Conservation (phyloP, 176 grass and related monocot genomes). For the Triticum monococcum region DNA sequence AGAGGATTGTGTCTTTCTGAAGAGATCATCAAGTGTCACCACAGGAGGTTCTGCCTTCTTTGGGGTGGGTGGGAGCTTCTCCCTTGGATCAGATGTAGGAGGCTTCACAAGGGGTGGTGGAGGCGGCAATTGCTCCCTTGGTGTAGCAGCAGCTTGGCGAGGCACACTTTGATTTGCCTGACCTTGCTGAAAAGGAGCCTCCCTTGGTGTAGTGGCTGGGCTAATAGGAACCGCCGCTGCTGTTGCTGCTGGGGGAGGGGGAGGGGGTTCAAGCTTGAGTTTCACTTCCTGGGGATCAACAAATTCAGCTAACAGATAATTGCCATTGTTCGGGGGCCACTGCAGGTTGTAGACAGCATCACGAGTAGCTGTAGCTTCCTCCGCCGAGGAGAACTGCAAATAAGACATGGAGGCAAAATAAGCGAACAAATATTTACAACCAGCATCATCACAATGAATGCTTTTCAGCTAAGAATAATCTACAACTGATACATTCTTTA, state of each 20-base stretch:
- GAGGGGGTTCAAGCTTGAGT: slow-evolving; percentile 37
- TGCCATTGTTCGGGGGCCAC: slow-evolving; percentile 92
- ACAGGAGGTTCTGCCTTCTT: slow-evolving; percentile 80
- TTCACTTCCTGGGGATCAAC: slow-evolving; percentile 93
- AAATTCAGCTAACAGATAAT: slow-evolving; percentile 87
- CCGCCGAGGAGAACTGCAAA: slow-evolving; percentile 74
- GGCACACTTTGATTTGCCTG: slow-evolving; percentile 43
- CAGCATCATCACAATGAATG: neutral
- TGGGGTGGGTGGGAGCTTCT: slow-evolving; percentile 62
- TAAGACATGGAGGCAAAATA: neutral
- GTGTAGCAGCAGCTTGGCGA: slow-evolving; percentile 36
- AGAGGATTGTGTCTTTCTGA: slow-evolving; percentile 80
- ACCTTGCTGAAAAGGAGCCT: slow-evolving; percentile 41
- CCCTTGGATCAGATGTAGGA: slow-evolving; percentile 36
- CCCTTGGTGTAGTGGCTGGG: slow-evolving; percentile 38
- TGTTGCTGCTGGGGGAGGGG: slow-evolving; percentile 31
- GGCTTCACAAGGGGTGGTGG: slow-evolving; percentile 42
- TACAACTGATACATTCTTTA: neutral
- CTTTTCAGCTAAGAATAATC: neutral
- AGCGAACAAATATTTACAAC: neutral
- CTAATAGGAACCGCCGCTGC: slow-evolving; percentile 33
- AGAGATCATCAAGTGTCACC: slow-evolving; percentile 93
- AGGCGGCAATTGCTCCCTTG: slow-evolving; percentile 59
- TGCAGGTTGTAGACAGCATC: slow-evolving; percentile 89
- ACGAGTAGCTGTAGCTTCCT: slow-evolving; percentile 88